Conservation (phyloP, 2,329 filamentous ascomycete species). For the Ophiostoma fasciatum region DNA sequence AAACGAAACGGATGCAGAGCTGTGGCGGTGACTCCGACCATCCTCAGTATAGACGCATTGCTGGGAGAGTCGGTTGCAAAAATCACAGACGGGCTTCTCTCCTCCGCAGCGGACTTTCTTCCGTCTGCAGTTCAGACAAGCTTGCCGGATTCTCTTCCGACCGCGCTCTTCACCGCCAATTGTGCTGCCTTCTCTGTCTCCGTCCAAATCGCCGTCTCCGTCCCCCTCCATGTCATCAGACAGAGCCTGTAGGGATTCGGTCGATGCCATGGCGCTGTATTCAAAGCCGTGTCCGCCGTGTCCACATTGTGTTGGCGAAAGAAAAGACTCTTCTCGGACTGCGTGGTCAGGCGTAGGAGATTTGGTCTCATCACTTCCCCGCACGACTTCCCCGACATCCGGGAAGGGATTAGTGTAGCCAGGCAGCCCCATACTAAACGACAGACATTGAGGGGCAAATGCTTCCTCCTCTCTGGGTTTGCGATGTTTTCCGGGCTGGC, state of each 20-base stretch:
- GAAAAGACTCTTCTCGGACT: no score
- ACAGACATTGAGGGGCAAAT: no score
- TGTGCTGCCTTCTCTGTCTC: not conserved
- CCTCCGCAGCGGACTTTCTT: slow-evolving; percentile 2
- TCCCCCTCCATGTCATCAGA: no score
- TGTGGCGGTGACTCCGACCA: not conserved
- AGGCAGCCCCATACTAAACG: no score
- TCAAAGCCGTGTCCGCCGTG: no score
- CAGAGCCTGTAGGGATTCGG: no score
- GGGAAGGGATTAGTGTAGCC: not conserved
- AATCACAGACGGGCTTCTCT: not conserved
- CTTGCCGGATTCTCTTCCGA: not conserved
- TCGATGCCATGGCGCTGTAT: no score
- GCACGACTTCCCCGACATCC: not conserved
- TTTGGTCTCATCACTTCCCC: not conserved
- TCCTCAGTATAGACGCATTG: slow-evolving; percentile 1
- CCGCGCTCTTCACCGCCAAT: not conserved
- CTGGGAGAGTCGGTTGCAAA: slow-evolving; percentile 1
- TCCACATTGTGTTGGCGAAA: no score
- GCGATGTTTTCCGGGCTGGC: no score
- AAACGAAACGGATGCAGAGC: not conserved
- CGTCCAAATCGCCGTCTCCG: no score
- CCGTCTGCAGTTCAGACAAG: slow-evolving; percentile 1
- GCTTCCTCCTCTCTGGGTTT: no score
- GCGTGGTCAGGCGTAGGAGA: no score